Percentiles rank a stretch among this genome's conserved stretches.
Conservation (phyloP, 2,329 filamentous ascomycete genomes). For the Canariomyces notabilis region DNA sequence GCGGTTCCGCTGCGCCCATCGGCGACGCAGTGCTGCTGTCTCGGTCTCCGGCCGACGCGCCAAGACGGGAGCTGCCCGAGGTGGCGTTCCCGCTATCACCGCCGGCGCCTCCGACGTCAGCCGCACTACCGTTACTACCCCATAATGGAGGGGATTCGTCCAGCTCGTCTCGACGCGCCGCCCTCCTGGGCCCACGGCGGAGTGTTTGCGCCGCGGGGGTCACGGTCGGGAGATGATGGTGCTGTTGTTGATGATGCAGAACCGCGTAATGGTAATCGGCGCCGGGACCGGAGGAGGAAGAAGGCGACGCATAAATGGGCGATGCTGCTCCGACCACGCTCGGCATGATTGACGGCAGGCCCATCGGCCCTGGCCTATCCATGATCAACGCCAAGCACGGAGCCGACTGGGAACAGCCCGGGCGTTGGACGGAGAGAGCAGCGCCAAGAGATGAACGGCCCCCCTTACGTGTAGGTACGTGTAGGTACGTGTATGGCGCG, state of each 20-base stretch:
- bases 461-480: too few relatives aligned
- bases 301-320: constrained; percentile 22
- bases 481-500: too few relatives aligned
- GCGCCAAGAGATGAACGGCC: too few relatives aligned
- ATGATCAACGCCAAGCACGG: constrained; percentile 1
- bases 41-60: constrained; percentile 16
- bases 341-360: constrained; percentile 10
- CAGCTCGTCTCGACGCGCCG: constrained; percentile 2
- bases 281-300: not conserved
- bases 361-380: not conserved
- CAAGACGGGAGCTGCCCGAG: constrained; percentile 16
- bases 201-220: not conserved
- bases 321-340: constrained; percentile 12
- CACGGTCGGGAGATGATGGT: not conserved
- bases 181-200: constrained; percentile 5
- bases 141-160: constrained; percentile 6
- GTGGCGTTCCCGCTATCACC: not conserved
- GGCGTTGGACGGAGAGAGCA: not conserved
- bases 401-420: not conserved
- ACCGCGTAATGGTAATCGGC: not conserved
- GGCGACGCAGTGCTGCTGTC: constrained; percentile 26
- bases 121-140: constrained; percentile 1
- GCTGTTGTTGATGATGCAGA: not conserved
- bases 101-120: constrained; percentile 6
- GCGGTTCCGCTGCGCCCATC: constrained; percentile 30